These are phyloP conservation scores for Aspergillus sclerotioniger DNA, from an alignment of 495 filamentous ascomycete species.

Conservation along the genomic window DNA sequence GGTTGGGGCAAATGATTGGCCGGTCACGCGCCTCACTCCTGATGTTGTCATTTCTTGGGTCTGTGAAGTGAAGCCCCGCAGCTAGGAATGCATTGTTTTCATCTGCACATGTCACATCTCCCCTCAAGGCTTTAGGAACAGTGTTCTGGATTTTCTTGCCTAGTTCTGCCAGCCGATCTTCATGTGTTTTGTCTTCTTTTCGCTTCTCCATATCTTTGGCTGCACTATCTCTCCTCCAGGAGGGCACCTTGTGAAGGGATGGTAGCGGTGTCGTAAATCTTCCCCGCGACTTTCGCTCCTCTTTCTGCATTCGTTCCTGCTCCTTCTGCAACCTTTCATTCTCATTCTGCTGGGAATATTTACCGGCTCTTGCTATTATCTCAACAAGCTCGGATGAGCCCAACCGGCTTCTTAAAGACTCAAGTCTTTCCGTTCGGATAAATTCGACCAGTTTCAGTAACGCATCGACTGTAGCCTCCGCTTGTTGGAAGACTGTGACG, in stretches of 20 bases:
- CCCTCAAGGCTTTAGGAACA: neutral
- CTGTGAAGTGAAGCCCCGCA: no score
- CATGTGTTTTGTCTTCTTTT: neutral
- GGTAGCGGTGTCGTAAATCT: neutral
- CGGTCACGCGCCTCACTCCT: neutral
- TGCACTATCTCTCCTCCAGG: neutral
- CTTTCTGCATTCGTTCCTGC: neutral
- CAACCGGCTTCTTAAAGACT: neutral
- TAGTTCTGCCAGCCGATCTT: neutral
- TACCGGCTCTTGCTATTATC: neutral
- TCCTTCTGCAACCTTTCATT: neutral
- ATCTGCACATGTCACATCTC: neutral
- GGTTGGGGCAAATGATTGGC: constrained; percentile 16
- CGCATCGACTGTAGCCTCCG: neutral
- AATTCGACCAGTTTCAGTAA: neutral
- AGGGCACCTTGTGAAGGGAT: neutral
- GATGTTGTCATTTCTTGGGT: no score
- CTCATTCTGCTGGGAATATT: neutral
- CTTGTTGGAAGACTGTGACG: neutral
- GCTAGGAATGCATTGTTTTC: neutral
- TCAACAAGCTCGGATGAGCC: neutral
- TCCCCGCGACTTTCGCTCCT: neutral
- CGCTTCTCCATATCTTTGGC: neutral
- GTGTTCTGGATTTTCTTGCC: neutral
- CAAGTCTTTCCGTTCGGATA: neutral